A percentile compares a stretch with the other conserved stretches of the same genome.
Evolutionary conservation across 495 filamentous ascomycete species (phyloP).

Genomic region (Neurospora intermedia): DNA sequence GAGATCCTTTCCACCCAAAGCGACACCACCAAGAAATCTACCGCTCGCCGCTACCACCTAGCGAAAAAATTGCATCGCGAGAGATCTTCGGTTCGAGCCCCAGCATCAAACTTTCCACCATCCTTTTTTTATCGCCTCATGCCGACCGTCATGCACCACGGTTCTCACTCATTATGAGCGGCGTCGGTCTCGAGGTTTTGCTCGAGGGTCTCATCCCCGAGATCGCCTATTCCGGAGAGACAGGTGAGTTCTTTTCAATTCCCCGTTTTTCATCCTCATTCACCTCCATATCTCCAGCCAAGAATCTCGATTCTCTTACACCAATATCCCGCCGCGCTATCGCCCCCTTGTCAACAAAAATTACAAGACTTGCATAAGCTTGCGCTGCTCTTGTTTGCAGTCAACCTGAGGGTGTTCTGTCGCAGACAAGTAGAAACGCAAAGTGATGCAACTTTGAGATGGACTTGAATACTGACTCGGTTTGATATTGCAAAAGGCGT

Average conservation of each 20-base stretch:
- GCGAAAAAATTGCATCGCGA: not conserved
- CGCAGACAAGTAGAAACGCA: not conserved
- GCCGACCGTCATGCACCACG: not conserved
- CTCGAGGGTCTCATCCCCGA: conserved; percentile 60
- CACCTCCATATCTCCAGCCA: not conserved
- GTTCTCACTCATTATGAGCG: conserved; percentile 40
- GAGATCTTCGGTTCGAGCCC: conserved; percentile 1
- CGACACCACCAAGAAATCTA: not conserved
- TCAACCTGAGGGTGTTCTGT: not conserved
- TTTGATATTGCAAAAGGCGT: conserved; percentile 10
- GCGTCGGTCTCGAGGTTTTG: conserved; percentile 53
- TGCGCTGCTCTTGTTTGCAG: not conserved
- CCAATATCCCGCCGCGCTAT: not conserved
- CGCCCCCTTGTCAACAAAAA: not conserved
- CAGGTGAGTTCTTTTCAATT: conserved; percentile 46
- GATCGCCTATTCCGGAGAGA: conserved; percentile 55
- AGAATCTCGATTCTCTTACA: not conserved
- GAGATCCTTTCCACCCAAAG: not conserved
- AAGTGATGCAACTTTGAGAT: not conserved
- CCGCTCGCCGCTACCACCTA: not conserved
- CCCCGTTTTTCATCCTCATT: not conserved
- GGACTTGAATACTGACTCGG: conserved; percentile 7
- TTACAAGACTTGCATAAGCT: not conserved
- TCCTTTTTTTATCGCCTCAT: conserved; percentile 4
- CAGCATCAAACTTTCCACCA: not conserved